Percentiles rank a stretch among this genome's conserved stretches.
Evolutionary conservation across 371 early-diverging fungal species (phyloP).

Genomic region (Mortierella sp.): DNA sequence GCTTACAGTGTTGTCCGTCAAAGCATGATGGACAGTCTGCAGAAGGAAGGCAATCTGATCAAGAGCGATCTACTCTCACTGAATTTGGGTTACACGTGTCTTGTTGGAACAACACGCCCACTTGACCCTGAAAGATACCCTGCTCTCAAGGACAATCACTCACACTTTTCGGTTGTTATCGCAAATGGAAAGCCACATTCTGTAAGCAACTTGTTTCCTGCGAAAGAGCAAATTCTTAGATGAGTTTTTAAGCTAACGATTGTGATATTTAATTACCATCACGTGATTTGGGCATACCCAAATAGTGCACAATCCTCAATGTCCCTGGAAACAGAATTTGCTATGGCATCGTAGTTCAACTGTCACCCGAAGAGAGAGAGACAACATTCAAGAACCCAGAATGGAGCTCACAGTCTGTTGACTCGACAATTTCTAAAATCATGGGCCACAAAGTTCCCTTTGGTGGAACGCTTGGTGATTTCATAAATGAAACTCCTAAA

Average conservation of each 20-base stretch:
- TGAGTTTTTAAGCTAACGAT: neutral
- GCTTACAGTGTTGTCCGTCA: slow-evolving; percentile 39
- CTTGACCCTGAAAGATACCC: slow-evolving; percentile 27
- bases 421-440: slow-evolving; percentile 4
- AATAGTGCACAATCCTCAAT: slow-evolving; percentile 21
- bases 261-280: neutral
- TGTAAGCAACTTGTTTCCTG: neutral
- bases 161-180: slow-evolving; percentile 18
- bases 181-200: slow-evolving; percentile 15
- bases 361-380: neutral
- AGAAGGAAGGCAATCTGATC: slow-evolving; percentile 17
- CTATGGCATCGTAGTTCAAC: slow-evolving; percentile 14
- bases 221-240: too few species aligned
- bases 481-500: slow-evolving; percentile 20
- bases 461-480: slow-evolving; percentile 17
- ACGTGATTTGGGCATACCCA: neutral
- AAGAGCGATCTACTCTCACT: slow-evolving; percentile 10
- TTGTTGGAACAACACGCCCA: slow-evolving; percentile 30
- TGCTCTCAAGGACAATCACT: slow-evolving; percentile 11
- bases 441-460: slow-evolving; percentile 1
- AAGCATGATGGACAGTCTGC: slow-evolving; percentile 17
- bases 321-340: slow-evolving; percentile 31
- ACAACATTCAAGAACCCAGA: slow-evolving; percentile 12
- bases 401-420: slow-evolving; percentile 27
- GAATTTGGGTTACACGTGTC: slow-evolving; percentile 13